Evolutionary conservation across 2,329 filamentous ascomycete species (phyloP).

Genomic region (Ophiostoma australiae): DNA sequence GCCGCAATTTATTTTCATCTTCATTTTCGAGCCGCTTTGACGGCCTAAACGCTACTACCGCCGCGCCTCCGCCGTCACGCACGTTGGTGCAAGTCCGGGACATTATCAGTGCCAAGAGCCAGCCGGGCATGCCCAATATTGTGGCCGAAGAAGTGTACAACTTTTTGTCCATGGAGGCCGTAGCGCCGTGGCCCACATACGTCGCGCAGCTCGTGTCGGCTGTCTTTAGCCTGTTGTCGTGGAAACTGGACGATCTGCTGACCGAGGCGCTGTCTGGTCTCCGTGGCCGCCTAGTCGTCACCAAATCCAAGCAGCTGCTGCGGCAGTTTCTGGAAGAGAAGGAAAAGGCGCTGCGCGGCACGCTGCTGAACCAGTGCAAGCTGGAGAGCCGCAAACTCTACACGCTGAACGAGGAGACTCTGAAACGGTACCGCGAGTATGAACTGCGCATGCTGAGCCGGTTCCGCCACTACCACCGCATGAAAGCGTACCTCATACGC

Average conservation of each 20-base stretch:
- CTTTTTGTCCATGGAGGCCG: conserved; percentile 51
- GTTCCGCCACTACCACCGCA: conserved; percentile 47
- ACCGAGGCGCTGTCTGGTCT: conserved; percentile 43
- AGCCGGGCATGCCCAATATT: conserved; percentile 54
- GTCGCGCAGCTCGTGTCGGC: conserved; percentile 46
- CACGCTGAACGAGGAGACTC: conserved; percentile 51
- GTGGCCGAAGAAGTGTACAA: conserved; percentile 58
- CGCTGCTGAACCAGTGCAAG: conserved; percentile 44
- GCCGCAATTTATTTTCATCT: neutral
- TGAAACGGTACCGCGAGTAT: conserved; percentile 42
- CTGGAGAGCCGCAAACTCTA: conserved; percentile 54
- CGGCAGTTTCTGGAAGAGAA: conserved; percentile 42
- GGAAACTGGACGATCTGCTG: conserved; percentile 45
- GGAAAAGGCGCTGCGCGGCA: conserved; percentile 35
- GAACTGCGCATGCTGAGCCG: conserved; percentile 44
- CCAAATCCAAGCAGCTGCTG: conserved; percentile 43
- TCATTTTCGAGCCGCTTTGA: neutral
- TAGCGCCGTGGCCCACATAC: conserved; percentile 54
- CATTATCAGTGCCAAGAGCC: conserved; percentile 51
- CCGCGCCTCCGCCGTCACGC: conserved; percentile 21
- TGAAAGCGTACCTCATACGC: conserved; percentile 38
- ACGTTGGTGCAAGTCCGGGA: conserved; percentile 49
- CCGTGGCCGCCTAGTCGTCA: conserved; percentile 48
- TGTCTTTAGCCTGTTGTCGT: conserved; percentile 46
- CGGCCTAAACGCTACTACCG: neutral